phyloP scores from a whole-genome alignment of 1,284 basidiomycete species.

The Ganoderma leucocontextum region DNA sequence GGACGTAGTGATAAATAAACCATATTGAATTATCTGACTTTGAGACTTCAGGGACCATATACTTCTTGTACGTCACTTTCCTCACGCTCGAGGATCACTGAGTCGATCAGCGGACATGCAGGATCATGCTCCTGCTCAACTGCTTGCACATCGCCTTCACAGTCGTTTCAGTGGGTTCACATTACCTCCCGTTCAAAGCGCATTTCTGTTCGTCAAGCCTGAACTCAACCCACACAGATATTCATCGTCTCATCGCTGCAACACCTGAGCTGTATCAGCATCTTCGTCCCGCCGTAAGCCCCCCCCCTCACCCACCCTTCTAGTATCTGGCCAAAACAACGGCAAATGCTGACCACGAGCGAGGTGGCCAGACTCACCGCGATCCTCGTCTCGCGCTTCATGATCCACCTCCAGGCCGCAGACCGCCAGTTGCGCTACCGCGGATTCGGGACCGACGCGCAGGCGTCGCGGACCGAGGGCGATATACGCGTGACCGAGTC shows the following conservation, averaged over 20 bases:
- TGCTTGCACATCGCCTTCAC: constrained; percentile 11
- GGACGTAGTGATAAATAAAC: neutral
- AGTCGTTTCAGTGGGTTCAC: neutral
- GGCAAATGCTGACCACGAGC: no score
- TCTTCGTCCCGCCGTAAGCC: constrained; percentile 6
- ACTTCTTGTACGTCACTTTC: constrained; percentile 10
- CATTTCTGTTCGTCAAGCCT: neutral
- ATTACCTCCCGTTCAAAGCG: neutral
- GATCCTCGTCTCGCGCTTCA: constrained; percentile 13
- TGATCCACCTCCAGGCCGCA: constrained; percentile 1
- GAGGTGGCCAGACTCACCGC: constrained; percentile 8
- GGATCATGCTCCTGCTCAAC: constrained; percentile 7
- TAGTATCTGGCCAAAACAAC: no score
- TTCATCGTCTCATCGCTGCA: neutral
- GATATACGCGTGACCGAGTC: neutral
- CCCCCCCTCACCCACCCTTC: no score
- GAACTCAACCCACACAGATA: neutral
- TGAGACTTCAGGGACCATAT: neutral
- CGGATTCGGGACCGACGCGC: neutral
- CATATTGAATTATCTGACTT: neutral
- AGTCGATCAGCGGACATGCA: neutral
- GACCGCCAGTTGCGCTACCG: neutral
- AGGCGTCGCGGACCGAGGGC: neutral
- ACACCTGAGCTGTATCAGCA: constrained; percentile 1
- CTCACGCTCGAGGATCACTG: neutral